phyloP scores from a whole-genome alignment of 257 asterid species.

The Eucommia ulmoides region DNA sequence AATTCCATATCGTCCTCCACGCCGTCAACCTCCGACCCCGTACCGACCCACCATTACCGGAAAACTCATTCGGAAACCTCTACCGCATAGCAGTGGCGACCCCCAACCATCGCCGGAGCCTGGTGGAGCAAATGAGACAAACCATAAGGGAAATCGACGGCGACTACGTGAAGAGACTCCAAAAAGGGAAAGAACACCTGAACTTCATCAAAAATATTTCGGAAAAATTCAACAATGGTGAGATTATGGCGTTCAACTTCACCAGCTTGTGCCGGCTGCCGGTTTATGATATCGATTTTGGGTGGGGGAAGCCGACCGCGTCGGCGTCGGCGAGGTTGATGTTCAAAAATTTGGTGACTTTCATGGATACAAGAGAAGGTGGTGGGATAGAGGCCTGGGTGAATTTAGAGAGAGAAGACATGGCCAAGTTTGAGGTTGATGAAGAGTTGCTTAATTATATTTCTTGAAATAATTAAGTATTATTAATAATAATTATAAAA shows the following conservation, averaged over 20 bases:
- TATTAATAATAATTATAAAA: too few relatives aligned
- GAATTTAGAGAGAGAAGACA: conserved; percentile 21
- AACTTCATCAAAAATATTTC: conserved; percentile 11
- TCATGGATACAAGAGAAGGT: conserved; percentile 20
- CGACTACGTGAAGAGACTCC: conserved; percentile 15
- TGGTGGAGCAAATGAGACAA: conserved; percentile 14
- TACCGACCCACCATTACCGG: conserved; percentile 20
- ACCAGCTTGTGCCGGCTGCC: conserved; percentile 47
- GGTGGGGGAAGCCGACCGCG: conserved; percentile 41
- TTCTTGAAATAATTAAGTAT: background rate
- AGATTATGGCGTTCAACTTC: conserved; percentile 21
- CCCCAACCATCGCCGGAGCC: conserved; percentile 11
- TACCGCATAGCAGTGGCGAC: conserved; percentile 13
- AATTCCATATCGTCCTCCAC: conserved; percentile 17
- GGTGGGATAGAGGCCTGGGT: conserved; percentile 41
- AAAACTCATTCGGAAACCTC: conserved; percentile 24
- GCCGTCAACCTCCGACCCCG: conserved; percentile 28
- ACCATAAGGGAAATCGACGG: conserved; percentile 15
- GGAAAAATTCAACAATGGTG: conserved; percentile 10
- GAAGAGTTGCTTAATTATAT: conserved; percentile 14
- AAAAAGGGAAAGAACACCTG: conserved; percentile 16
- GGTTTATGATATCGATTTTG: conserved; percentile 37
- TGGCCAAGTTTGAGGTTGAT: conserved; percentile 34
- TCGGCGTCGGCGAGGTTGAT: conserved; percentile 20
- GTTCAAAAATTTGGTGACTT: conserved; percentile 23